phyloP scores from a whole-genome alignment of 768 basidiomycete genomes.

The Collybiopsis confluens region DNA sequence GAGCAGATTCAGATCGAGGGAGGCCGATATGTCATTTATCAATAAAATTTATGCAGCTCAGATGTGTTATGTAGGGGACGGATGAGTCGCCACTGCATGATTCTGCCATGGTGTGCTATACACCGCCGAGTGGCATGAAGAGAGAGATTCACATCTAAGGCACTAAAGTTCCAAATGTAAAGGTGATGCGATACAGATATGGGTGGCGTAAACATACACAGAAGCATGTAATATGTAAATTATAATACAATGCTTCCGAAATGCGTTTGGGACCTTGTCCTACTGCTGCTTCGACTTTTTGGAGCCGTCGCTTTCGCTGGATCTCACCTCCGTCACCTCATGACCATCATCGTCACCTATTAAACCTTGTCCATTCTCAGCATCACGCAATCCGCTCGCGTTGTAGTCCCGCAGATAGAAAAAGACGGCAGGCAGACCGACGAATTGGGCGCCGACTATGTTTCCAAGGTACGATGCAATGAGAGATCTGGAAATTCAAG shows the following conservation, averaged over 20 bases:
- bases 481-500: conserved; percentile 52
- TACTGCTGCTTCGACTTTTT: neutral
- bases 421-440: conserved; percentile 61
- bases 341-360: neutral
- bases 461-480: conserved; percentile 67
- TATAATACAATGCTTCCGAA: too few species aligned
- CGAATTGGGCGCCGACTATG: conserved; percentile 58
- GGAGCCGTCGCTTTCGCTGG: neutral
- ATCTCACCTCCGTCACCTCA: neutral
- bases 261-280: too few species aligned
- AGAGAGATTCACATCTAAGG: too few species aligned
- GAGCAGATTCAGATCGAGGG: too few species aligned
- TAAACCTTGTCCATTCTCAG: conserved; percentile 31
- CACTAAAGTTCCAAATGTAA: too few species aligned
- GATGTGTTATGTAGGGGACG: too few species aligned
- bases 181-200: conserved; percentile 15
- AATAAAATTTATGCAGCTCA: too few species aligned
- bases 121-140: too few species aligned
- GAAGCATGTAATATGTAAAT: conserved; percentile 11
- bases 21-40: too few species aligned
- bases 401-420: conserved; percentile 57
- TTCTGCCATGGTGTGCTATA: too few species aligned
- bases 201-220: too few species aligned
- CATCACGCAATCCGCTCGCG: conserved; percentile 30
- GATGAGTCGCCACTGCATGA: too few species aligned